Base-by-base conservation (phyloP, 371 early-diverging fungal species). In the Apophysomyces ossiformis region DNA sequence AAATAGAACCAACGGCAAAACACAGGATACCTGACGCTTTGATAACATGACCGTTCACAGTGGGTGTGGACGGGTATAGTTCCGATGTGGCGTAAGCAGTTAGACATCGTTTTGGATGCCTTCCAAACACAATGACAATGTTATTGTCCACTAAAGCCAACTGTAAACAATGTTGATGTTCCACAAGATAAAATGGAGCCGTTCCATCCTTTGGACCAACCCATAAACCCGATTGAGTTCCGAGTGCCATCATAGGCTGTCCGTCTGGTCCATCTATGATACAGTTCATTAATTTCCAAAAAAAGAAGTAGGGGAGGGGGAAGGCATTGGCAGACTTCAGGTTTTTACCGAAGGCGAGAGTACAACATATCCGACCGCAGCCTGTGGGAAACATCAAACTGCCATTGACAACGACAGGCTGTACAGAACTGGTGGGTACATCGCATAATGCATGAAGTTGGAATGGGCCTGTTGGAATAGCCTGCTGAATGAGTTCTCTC, bases 151-250 rank as follows among this genome's bases (percentile, higher is more conserved):
- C 11, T 4, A 73, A 62, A 7, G 69, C 61, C 7, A 79, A 4
- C n/a, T 71, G 69, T 9, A 64, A 69, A 15, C 69, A 70, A 9
- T 72, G 66, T 7, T 63, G 61, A 9, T 65, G 63, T 2, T 68
- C 60, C 13, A 79, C 21, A 4, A 71, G 60, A 7, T 46, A 43
- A 32, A 66, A 68, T 0, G 65, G 60, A 11, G 32, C 41, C 6
- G 65, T 60, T 1, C 63, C 69, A 16, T 74, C 72, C 7, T 57
- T 41, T 7, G 69, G 63, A 1, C 69, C 73, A 4, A 74, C 58
- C 73, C 71, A 79, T 11, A 79, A 18, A 1, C 79, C 77, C 37
- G 46, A 39, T 41, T 69, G 72, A 0, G 77, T 74, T 1, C 79
- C 69, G 35, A 69, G 37, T 9, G 67, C 69, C 18, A 71, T 63